These are phyloP conservation scores for Teratosphaeria nubilosa DNA, from an alignment of 2,329 filamentous ascomycete genomes.

Conservation along the genomic window DNA sequence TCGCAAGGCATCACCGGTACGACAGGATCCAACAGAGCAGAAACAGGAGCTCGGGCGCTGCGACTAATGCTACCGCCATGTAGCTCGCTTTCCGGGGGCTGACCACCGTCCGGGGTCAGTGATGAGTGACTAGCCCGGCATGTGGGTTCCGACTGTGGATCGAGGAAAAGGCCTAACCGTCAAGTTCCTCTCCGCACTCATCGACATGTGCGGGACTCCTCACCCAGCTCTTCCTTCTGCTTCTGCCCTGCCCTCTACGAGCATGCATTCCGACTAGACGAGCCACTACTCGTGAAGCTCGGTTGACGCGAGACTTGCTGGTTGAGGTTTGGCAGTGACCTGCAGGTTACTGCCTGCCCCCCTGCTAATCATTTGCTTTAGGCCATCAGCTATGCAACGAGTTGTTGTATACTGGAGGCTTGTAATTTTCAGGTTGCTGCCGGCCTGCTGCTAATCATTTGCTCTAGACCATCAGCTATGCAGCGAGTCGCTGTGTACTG, in stretches of 20 bases:
- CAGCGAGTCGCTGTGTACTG: too few relatives aligned
- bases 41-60: neutral
- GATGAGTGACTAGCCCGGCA: neutral
- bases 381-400: neutral
- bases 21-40: neutral
- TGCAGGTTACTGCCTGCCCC: too few relatives aligned
- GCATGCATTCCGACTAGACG: too few relatives aligned
- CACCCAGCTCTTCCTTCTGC: neutral
- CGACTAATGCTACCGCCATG: neutral
- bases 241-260: neutral
- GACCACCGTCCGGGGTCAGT: neutral
- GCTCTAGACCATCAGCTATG: too few relatives aligned
- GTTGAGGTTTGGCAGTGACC: too few relatives aligned
- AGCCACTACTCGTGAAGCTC: too few relatives aligned
- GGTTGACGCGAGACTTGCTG: too few relatives aligned
- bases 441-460: too few relatives aligned
- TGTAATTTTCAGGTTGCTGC: neutral
- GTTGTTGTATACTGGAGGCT: neutral
- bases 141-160: neutral
- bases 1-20: neutral
- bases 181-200: neutral
- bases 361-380: too few relatives aligned
- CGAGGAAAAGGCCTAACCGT: neutral
- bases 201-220: neutral
- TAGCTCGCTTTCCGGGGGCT: neutral